These are phyloP conservation scores for Phoma sp. DNA, from an alignment of 2,329 filamentous ascomycete genomes.

Conservation along the genomic window DNA sequence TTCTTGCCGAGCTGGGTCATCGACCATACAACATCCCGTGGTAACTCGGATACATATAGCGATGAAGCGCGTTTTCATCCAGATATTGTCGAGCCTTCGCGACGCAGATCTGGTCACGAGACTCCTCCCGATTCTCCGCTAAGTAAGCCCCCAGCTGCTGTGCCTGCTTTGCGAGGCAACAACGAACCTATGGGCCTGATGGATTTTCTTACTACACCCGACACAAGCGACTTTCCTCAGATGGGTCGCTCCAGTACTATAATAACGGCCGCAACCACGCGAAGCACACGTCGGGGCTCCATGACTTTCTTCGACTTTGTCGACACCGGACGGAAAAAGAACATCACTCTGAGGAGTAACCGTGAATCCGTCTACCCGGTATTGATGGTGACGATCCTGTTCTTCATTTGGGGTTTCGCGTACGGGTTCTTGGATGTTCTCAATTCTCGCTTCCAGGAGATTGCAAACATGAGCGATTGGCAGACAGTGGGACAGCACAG, in stretches of 20 bases:
- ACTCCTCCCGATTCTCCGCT: constrained; percentile 33
- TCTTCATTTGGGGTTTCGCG: constrained; percentile 89
- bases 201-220: constrained; percentile 61
- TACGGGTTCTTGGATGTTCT: constrained; percentile 86
- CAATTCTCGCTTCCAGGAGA: constrained; percentile 70
- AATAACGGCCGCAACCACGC: constrained; percentile 30
- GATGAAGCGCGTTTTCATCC: constrained; percentile 37
- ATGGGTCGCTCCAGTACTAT: constrained; percentile 47
- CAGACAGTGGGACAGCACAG: constrained; percentile 72
- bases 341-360: constrained; percentile 69
- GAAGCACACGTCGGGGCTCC: constrained; percentile 28
- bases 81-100: constrained; percentile 28
- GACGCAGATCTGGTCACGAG: constrained; percentile 26
- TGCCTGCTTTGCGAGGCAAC: constrained; percentile 24
- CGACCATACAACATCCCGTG: constrained; percentile 48
- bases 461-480: constrained; percentile 65
- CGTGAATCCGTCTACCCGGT: constrained; percentile 74
- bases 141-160: constrained; percentile 26
- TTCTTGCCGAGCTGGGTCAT: constrained; percentile 63
- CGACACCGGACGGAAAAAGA: constrained; percentile 70
- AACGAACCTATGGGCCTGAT: constrained; percentile 53
- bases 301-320: constrained; percentile 77
- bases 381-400: constrained; percentile 76
- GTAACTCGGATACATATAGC: constrained; percentile 35
- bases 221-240: constrained; percentile 45